Base-by-base conservation (phyloP, 805 yeast genomes). In the Jamesozyma spencerorum region DNA sequence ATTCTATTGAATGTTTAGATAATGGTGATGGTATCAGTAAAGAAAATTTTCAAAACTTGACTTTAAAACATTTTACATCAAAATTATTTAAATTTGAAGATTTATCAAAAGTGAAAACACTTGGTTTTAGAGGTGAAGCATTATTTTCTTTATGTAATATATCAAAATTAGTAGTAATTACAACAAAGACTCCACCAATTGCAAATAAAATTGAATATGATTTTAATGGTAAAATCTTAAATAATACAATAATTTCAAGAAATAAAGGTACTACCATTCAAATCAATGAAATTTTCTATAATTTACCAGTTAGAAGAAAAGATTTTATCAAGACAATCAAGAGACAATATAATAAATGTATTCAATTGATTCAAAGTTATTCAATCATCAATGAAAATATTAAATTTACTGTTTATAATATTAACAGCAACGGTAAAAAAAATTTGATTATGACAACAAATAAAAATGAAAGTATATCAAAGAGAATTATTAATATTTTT, bases 71-170 rank as follows among this genome's bases (percentile, higher is more conserved):
- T 50, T 70, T 73, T 50, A 84, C 94, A 0, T 82, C 90, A 0
- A 84, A 84, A 50, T 58, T 84, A 10, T 38, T 58, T 0, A 49
- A 53, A 1, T 83, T 80, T 54, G 76, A 77, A 26, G 84, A 77
- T 47, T 62, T 83, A 29, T 50, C 58, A 4, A 49, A 49, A 3
- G 74, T 81, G 3, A 47, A 51, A 4, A 78, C 88, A 0, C 61
- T 81, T 24, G 94, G 94, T 0, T 84, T 84, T 51, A 68, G 94
- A 59, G 94, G 94, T 20, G 92, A 84, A 57, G 92, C 92, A 0
- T 64, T 84, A 54, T 76, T 82, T 47, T 80, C 90, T 0, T 52
- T 84, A 8, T 78, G 85, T 52, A 70, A 79, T 5, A 64, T 82
- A 14, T 59, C 77, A 1, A 61, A 66, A 5, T 56, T 82, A 5